These are phyloP conservation scores for Tolypocladium ovalisporum DNA, from an alignment of 2,329 filamentous ascomycete genomes.

Conservation along the genomic window DNA sequence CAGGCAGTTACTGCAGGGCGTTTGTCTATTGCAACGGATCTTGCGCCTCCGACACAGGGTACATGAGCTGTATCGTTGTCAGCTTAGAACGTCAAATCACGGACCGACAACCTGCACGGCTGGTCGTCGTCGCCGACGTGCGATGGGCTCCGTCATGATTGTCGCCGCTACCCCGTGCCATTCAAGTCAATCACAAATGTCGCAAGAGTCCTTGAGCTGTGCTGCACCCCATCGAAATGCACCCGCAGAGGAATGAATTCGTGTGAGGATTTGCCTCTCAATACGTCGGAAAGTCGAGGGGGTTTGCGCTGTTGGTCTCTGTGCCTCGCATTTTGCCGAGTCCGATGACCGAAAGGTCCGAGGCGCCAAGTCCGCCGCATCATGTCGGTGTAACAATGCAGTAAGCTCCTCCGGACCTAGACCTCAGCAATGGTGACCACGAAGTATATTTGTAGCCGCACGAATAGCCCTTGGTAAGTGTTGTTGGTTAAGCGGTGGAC, in stretches of 20 bases:
- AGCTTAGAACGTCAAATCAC: neutral
- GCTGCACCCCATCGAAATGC: neutral
- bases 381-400: no score
- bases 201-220: neutral
- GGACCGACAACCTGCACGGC: conserved; percentile 11
- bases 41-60: conserved; percentile 31
- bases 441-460: no score
- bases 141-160: conserved; percentile 9
- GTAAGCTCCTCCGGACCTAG: no score
- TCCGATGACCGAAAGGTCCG: neutral
- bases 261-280: neutral
- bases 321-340: conserved; percentile 7
- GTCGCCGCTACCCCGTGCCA: neutral
- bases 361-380: no score
- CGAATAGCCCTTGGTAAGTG: no score
- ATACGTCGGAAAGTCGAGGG: neutral
- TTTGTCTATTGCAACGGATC: conserved; percentile 28
- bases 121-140: conserved; percentile 16
- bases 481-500: no score
- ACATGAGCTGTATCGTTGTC: conserved; percentile 21
- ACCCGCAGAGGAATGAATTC: neutral
- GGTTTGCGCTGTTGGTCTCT: conserved; percentile 3
- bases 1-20: conserved; percentile 29
- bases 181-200: neutral
- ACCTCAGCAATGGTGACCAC: no score